These are phyloP conservation scores for Gonium pectorale DNA, from an alignment of 139 green algal genomes.

Conservation along the genomic window DNA sequence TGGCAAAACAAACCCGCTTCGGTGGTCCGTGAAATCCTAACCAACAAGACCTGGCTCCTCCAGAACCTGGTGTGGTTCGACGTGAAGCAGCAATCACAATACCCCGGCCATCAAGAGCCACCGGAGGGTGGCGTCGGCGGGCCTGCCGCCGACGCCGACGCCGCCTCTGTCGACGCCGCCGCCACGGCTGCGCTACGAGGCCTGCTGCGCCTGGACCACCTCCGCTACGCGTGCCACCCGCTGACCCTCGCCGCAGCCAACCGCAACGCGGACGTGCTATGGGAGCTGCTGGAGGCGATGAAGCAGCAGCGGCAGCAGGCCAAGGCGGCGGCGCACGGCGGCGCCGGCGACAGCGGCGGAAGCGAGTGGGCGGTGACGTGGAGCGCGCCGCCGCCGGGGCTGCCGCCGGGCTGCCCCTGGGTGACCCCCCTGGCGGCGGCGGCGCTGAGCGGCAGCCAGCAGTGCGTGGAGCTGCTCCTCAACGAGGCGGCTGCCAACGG, in stretches of 20 bases:
- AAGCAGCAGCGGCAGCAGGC: neutral
- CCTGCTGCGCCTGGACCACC: neutral
- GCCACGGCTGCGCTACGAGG: neutral
- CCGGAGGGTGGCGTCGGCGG: too few species aligned
- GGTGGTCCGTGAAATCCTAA: too few species aligned
- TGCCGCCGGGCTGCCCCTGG: slow-evolving; percentile 35
- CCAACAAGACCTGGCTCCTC: too few species aligned
- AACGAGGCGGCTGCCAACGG: neutral
- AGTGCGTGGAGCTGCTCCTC: slow-evolving; percentile 37
- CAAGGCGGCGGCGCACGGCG: neutral
- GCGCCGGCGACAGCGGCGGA: too few species aligned
- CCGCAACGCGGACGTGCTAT: slow-evolving; percentile 12
- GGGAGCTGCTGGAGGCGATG: slow-evolving; percentile 28
- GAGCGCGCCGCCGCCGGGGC: neutral
- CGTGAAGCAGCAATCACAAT: too few species aligned
- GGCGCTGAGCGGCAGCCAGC: slow-evolving; percentile 10
- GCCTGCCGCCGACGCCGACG: too few species aligned
- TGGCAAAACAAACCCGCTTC: too few species aligned
- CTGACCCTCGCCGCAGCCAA: slow-evolving; percentile 21
- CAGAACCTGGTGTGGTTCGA: too few species aligned
- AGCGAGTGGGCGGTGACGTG: too few species aligned
- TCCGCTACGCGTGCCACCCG: slow-evolving; percentile 32
- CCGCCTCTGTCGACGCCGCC: too few species aligned
- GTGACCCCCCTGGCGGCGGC: slow-evolving; percentile 41
- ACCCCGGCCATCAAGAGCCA: too few species aligned